These are phyloP conservation scores for Colletotrichum viniferum DNA, from an alignment of 2,329 filamentous ascomycete species.

Conservation along the genomic window DNA sequence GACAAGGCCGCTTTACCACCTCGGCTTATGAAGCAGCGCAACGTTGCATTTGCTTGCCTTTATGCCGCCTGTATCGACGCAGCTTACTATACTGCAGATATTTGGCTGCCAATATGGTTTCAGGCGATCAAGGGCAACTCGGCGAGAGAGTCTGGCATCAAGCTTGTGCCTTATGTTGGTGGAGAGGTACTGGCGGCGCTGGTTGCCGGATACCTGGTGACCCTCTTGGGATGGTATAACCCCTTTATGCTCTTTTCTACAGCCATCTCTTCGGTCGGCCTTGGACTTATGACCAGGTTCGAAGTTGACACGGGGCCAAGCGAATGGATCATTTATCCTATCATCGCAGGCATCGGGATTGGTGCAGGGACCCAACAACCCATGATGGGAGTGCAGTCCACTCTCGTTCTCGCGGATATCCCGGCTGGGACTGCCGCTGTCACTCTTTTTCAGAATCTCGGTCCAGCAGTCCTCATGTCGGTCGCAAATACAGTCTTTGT, in stretches of 20 bases:
- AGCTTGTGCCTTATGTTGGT: constrained; percentile 33
- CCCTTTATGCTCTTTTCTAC: constrained; percentile 36
- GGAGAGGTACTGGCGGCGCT: constrained; percentile 30
- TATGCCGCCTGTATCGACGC: constrained; percentile 15
- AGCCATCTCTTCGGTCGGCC: constrained; percentile 30
- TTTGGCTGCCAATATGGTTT: constrained; percentile 38
- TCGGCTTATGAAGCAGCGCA: constrained; percentile 36
- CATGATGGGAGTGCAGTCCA: constrained; percentile 29
- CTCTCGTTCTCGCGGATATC: constrained; percentile 19
- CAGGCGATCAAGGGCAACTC: constrained; percentile 35
- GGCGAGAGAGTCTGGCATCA: constrained; percentile 35
- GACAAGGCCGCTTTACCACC: constrained; percentile 41
- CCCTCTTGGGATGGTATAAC: constrained; percentile 38
- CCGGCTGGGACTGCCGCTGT: constrained; percentile 17
- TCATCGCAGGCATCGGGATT: constrained; percentile 28
- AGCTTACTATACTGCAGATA: constrained; percentile 35
- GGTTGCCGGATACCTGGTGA: constrained; percentile 29
- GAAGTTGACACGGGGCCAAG: background rate
- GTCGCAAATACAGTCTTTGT: constrained; percentile 16
- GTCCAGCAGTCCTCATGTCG: constrained; percentile 14
- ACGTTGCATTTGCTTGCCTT: constrained; percentile 25
- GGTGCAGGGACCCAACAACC: constrained; percentile 30
- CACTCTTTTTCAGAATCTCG: constrained; percentile 13
- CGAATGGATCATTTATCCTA: constrained; percentile 28
- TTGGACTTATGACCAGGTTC: constrained; percentile 9